Evolutionary conservation across 306 rosid genomes (phyloP).

Genomic region (Sicyos edulis): DNA sequence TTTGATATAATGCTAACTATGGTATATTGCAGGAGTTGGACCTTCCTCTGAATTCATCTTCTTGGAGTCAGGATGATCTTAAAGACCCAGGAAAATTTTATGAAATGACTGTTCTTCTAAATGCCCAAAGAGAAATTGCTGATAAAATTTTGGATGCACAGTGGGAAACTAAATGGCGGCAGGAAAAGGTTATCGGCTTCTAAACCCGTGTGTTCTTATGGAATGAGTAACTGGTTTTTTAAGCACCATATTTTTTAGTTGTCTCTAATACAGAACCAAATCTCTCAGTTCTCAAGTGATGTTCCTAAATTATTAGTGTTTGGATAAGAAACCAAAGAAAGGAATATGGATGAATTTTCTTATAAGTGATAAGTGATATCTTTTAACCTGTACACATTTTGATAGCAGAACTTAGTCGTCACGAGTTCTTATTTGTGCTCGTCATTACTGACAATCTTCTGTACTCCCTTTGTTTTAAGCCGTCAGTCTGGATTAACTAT

Average conservation of each 20-base stretch:
- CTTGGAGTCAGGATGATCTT: constrained; percentile 86
- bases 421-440: neutral
- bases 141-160: constrained; percentile 86
- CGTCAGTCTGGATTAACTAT: neutral
- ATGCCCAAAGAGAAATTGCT: constrained; percentile 87
- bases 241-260: neutral
- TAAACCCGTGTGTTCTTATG: constrained; percentile 4
- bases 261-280: neutral
- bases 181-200: constrained; percentile 61
- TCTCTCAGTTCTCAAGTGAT: neutral
- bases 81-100: constrained; percentile 68
- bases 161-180: constrained; percentile 90
- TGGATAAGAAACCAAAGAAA: too few relatives aligned
- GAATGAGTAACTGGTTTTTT: neutral
- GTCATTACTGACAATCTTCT: neutral
- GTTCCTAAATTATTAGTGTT: neutral
- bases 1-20: constrained; percentile 29
- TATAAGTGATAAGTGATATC: neutral
- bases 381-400: neutral
- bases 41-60: constrained; percentile 83
- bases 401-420: neutral
- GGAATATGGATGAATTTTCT: neutral
- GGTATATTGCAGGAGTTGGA: constrained; percentile 60
- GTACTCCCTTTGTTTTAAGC: neutral
- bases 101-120: constrained; percentile 92